These are phyloP conservation scores for Fraxinus velutina DNA, from an alignment of 305 asterid species.

Conservation along the genomic window DNA sequence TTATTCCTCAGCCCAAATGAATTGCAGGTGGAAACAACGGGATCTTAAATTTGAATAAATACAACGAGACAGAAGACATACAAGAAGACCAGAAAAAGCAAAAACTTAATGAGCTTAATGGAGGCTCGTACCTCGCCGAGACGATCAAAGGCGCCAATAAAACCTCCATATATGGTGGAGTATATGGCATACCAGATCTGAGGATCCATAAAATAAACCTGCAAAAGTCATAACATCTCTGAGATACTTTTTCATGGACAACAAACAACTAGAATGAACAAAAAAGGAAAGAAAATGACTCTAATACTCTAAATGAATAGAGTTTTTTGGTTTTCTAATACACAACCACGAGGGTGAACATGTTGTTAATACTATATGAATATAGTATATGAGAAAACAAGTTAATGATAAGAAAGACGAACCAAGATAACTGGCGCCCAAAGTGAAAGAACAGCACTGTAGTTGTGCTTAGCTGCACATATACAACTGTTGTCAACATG, in stretches of 20 bases:
- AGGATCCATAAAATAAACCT: conserved; percentile 97
- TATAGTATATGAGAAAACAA: conserved; percentile 16
- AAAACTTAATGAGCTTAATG: conserved; percentile 3
- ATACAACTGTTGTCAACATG: conserved; percentile 25
- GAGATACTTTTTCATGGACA: conserved; percentile 17
- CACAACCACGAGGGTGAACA: not conserved
- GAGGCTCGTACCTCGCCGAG: conserved; percentile 76
- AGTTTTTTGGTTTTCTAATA: not conserved
- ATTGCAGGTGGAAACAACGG: conserved; percentile 4
- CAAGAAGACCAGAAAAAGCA: conserved; percentile 4
- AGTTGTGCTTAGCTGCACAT: conserved; percentile 63
- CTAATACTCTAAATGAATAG: not conserved
- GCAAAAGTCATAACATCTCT: conserved; percentile 29
- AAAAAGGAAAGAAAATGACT: not conserved
- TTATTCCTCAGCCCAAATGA: conserved; percentile 7
- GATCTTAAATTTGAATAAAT: conserved; percentile 5
- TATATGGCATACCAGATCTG: conserved; percentile 94
- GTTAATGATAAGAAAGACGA: conserved; percentile 31
- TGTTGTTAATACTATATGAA: not conserved
- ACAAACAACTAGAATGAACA: conserved; percentile 7
- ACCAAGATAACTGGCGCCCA: conserved; percentile 92
- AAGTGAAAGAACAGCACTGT: conserved; percentile 66
- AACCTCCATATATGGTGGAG: conserved; percentile 87
- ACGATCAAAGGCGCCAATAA: conserved; percentile 92
- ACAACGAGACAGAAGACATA: conserved; percentile 13